Conservation (phyloP, 345 rosid species). For the Eucalyptus pauciflora region DNA sequence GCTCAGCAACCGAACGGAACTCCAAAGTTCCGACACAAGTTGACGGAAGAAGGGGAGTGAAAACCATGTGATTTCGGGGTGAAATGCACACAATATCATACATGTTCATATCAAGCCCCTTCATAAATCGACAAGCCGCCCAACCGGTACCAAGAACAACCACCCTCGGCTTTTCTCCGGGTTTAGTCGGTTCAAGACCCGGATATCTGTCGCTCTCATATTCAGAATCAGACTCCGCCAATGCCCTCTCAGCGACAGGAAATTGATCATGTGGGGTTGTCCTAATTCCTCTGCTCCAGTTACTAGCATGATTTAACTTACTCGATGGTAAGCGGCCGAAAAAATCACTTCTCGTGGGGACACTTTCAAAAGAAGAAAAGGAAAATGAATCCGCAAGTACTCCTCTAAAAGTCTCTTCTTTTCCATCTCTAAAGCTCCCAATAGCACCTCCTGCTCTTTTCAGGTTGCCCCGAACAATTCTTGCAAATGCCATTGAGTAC, state of each 20-base stretch:
- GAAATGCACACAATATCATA: conserved; percentile 68
- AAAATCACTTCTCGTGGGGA: not conserved
- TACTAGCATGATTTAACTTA: conserved; percentile 1
- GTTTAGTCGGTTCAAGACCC: conserved; percentile 52
- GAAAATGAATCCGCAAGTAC: not conserved
- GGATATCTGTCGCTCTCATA: conserved; percentile 24
- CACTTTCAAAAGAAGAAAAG: conserved; percentile 7
- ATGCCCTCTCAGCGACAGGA: conserved; percentile 15
- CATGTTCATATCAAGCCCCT: conserved; percentile 42
- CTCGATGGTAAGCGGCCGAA: conserved; percentile 4
- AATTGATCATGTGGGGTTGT: conserved; percentile 19
- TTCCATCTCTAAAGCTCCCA: conserved; percentile 5
- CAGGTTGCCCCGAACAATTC: conserved; percentile 31
- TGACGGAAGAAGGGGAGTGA: conserved; percentile 11
- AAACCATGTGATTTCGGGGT: conserved; percentile 82
- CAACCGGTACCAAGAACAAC: conserved; percentile 74
- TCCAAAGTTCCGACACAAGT: conserved; percentile 70
- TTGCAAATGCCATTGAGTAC: conserved; percentile 42
- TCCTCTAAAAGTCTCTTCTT: not conserved
- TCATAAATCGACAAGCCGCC: conserved; percentile 74
- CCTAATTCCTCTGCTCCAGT: conserved; percentile 44
- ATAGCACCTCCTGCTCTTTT: conserved; percentile 30
- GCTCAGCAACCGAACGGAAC: conserved; percentile 86
- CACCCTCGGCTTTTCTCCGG: conserved; percentile 60
- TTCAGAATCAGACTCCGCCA: conserved; percentile 28